Evolutionary conservation across 139 green algal species (phyloP), one percentile per base, ranked within the genome.

Genomic region (Coelastrella sp.): DNA sequence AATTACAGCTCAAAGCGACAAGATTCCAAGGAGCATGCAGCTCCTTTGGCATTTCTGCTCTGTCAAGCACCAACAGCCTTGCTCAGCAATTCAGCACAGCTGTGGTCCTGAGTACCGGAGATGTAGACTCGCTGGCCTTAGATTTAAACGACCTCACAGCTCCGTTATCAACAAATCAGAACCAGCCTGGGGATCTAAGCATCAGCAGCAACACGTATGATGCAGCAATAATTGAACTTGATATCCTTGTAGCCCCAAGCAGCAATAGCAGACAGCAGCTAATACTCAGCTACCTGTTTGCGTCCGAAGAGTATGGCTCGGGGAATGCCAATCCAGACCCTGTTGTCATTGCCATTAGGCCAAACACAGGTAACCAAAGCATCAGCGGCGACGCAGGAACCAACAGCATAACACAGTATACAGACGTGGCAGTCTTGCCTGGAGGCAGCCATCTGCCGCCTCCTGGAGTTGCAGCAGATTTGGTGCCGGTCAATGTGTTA

Each of bases 21-120:
- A 68, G 80, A 23, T 86, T 79, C 66, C 59, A 41, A 32, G 80
- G 80, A 15, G 34, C 48, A 23, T 86, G 80, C 80, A 45, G n/a
- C 23, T 34, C 64, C 5, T 21, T 86, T 0, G 80, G 66, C 2
- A 27, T 53, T 6, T 64, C 80, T 38, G 34, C 80, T 4, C 19
- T 86, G 21, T 60, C 64, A 4, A 37, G 11, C 11, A 53, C 66
- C 19, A 69, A 86, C 34, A 50, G 64, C 7, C 48, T 86, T 6
- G 64, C 80, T 6, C n/a, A n/a, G 8, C 23, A 50, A 4, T 69
- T 79, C 43, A 38, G 48, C 23, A 53, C 30, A 43, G 80, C 80
- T 32, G 11, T 86, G 1, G 41, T 86, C 34, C 80, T 86, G 27
- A 86, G 80, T 50, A 86, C 80, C 3, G 80, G 80, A 25, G 32